These are phyloP conservation scores for Xylariaceae sp. DNA, from an alignment of 2,329 filamentous ascomycete genomes.

Conservation along the genomic window DNA sequence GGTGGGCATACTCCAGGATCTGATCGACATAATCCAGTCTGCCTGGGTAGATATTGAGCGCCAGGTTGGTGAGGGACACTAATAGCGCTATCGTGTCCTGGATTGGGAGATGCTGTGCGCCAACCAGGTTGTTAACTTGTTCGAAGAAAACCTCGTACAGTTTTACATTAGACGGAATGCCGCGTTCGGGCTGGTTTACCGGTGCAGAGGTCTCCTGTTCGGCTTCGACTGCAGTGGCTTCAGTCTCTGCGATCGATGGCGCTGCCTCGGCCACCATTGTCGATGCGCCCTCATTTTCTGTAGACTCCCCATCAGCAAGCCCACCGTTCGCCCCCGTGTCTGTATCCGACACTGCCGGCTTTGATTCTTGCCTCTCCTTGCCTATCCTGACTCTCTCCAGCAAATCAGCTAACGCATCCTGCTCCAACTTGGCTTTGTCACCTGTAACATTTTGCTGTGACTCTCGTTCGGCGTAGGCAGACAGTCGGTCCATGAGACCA, in stretches of 20 bases:
- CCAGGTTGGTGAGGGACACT: slow-evolving; percentile 89
- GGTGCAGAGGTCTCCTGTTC: slow-evolving; percentile 25
- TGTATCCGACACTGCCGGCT: slow-evolving; percentile 23
- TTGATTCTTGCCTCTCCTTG: slow-evolving; percentile 47
- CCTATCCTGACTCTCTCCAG: slow-evolving; percentile 73
- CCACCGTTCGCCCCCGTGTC: slow-evolving; percentile 36
- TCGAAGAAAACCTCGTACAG: slow-evolving; percentile 97
- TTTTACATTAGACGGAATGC: slow-evolving; percentile 73
- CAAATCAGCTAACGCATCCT: slow-evolving; percentile 74
- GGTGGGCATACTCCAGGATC: slow-evolving; percentile 80
- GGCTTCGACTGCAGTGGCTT: slow-evolving; percentile 46
- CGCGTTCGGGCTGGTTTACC: slow-evolving; percentile 36
- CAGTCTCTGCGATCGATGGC: slow-evolving; percentile 43
- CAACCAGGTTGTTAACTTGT: slow-evolving; percentile 90
- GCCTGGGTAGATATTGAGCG: slow-evolving; percentile 92
- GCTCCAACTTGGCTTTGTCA: slow-evolving; percentile 72
- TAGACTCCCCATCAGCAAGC: slow-evolving; percentile 32
- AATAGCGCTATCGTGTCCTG: slow-evolving; percentile 92
- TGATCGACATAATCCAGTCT: slow-evolving; percentile 93
- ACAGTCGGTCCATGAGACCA: slow-evolving; percentile 93
- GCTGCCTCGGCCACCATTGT: slow-evolving; percentile 34
- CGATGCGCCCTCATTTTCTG: slow-evolving; percentile 31
- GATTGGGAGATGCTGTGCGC: slow-evolving; percentile 83
- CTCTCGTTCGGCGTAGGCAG: slow-evolving; percentile 90
- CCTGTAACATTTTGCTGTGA: slow-evolving; percentile 66